Evolutionary conservation across 345 rosid genomes (phyloP), one percentile per base, ranked within the genome.

Genomic region (Arabidopsis thaliana): DNA sequence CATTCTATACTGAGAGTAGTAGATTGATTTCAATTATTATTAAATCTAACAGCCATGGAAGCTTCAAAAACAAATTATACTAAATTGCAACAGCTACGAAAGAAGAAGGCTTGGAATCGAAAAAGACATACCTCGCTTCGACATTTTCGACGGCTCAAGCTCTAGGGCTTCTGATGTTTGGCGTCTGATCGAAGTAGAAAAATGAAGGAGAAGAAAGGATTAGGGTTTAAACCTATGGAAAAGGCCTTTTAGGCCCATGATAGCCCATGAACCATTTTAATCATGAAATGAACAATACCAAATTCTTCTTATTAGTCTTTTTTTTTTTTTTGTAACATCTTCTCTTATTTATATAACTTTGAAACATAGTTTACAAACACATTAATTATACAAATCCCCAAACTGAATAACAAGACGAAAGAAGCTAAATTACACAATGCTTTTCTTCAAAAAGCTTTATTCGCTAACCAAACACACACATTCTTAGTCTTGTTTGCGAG

Each of bases 401-500:
- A 4, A 25, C 10, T 42, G 13, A 44, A 5, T 2, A n/a, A 3
- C 7, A n/a, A 63, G 38, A 63, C 5, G 25, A 28, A 38, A 38
- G 6, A 59, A n/a, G 1, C 2, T 62, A 45, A 28, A 44, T 30
- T 14, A 28, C 52, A 44, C 4, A 0, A 25, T 14, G 37, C 38
- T 62, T 58, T 23, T 12, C 1, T 41, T 61, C 7, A 13, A 24
- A 7, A 28, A 62, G 13, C 67, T 63, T 14, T 60, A 40, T 60
- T 40, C 10, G 22, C 33, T 2, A 60, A 60, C 33, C 22, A 60
- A 40, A 59, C 50, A 45, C 10, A 45, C 10, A 2, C 1, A 0
- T 28, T 22, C 30, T 69, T 77, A 77, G 30, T 77, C 76, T 57
- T 62, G 76, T 59, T 77, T 77, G 56, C 56, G 72, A 57, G 76